These are phyloP conservation scores for Aspergillus panamensis DNA, from an alignment of 495 filamentous ascomycete genomes.

Conservation along the genomic window DNA sequence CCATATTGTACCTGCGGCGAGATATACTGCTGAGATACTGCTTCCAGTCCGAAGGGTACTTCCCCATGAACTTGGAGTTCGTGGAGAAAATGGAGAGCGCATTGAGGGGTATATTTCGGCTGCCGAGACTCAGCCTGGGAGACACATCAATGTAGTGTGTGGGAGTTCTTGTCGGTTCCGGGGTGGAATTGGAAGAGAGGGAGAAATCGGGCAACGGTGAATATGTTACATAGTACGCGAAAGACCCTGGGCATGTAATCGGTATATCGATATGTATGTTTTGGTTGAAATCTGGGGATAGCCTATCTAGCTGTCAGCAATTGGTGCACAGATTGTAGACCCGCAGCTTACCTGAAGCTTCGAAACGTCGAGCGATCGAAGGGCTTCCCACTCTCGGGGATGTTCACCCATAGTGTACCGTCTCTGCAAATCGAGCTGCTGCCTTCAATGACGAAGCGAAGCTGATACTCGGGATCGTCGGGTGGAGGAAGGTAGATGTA, in stretches of 20 bases:
- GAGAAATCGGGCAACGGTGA: conserved; percentile 78
- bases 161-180: conserved; percentile 62
- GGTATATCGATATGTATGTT: conserved; percentile 85
- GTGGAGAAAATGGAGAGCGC: conserved; percentile 91
- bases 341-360: conserved; percentile 68
- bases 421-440: conserved; percentile 92
- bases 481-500: conserved; percentile 90
- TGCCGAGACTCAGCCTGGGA: conserved; percentile 71
- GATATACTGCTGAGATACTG: conserved; percentile 82
- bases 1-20: conserved; percentile 93
- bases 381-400: conserved; percentile 67
- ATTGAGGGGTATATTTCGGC: conserved; percentile 68
- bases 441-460: conserved; percentile 93
- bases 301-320: conserved; percentile 49
- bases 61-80: conserved; percentile 96
- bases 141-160: conserved; percentile 91
- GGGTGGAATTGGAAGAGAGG: conserved; percentile 46
- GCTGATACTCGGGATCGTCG: conserved; percentile 61
- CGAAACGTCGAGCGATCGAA: conserved; percentile 76
- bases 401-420: conserved; percentile 94
- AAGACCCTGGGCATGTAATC: conserved; percentile 80
- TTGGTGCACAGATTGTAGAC: conserved; percentile 2
- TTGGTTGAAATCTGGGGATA: conserved; percentile 88
- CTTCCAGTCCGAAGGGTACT: conserved; percentile 84
- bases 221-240: conserved; percentile 94